Evolutionary conservation across 1,284 basidiomycete genomes (phyloP).

Genomic region (Garcileccinum viscosum): DNA sequence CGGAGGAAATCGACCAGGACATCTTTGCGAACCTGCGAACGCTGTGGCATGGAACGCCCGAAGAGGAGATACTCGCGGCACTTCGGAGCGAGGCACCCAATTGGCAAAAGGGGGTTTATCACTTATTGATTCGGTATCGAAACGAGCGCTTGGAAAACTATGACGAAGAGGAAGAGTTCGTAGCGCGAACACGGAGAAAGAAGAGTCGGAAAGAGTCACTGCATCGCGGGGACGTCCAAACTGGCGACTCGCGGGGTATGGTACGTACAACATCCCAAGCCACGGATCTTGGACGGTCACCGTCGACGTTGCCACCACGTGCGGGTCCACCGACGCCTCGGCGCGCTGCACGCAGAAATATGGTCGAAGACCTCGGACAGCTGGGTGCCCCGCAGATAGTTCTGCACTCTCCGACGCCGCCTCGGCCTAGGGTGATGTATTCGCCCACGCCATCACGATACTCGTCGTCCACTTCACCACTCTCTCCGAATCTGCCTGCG

Average conservation of each 20-base stretch:
- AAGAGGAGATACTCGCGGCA: conserved; percentile 73
- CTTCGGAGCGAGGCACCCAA: conserved; percentile 72
- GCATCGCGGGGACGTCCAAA: conserved; percentile 9
- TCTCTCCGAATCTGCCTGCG: conserved; percentile 45
- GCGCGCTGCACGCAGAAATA: conserved; percentile 38
- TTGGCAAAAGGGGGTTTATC: conserved; percentile 94
- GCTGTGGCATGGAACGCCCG: conserved; percentile 83
- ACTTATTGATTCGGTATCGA: conserved; percentile 82
- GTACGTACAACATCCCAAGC: conserved; percentile 33
- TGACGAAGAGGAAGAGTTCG: conserved; percentile 61
- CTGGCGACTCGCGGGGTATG: conserved; percentile 14
- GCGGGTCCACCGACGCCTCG: conserved; percentile 67
- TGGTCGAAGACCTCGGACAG: conserved; percentile 26
- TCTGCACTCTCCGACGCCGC: conserved; percentile 40
- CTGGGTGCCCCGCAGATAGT: conserved; percentile 33
- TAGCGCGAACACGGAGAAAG: conserved; percentile 38
- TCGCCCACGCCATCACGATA: conserved; percentile 39
- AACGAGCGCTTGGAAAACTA: conserved; percentile 71
- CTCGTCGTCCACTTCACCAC: conserved; percentile 28
- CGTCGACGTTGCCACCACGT: conserved; percentile 54
- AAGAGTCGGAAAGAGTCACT: conserved; percentile 39
- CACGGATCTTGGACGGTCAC: conserved; percentile 38
- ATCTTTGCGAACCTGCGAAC: conserved; percentile 91
- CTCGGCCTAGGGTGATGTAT: conserved; percentile 22
- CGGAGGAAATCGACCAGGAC: conserved; percentile 81